Evolutionary conservation across 2,329 filamentous ascomycete species (phyloP).

Genomic region (Cladophialophora exuberans): DNA sequence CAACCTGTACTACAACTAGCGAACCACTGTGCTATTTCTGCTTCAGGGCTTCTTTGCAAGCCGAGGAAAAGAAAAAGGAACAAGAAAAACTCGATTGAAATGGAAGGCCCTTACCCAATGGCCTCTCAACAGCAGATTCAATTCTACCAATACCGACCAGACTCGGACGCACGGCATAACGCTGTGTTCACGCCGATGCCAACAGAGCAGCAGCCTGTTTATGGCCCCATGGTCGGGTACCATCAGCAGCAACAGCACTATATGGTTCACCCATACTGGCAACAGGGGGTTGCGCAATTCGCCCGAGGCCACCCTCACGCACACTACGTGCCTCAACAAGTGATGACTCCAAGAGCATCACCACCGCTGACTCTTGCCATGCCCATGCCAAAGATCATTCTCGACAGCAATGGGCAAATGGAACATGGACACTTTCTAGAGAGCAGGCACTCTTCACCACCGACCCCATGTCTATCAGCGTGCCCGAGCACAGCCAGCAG

Average conservation of each 20-base stretch:
- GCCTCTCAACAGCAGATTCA: conserved; percentile 53
- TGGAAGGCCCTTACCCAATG: conserved; percentile 32
- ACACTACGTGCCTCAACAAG: conserved; percentile 43
- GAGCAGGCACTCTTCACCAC: conserved; percentile 67
- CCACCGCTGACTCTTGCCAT: conserved; percentile 75
- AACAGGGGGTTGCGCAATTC: conserved; percentile 43
- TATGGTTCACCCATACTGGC: conserved; percentile 44
- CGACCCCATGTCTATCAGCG: conserved; percentile 84
- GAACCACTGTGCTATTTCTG: background rate
- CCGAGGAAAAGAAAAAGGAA: conserved; percentile 7
- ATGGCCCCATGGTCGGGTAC: conserved; percentile 43
- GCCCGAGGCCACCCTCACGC: conserved; percentile 53
- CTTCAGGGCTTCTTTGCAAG: conserved; percentile 12
- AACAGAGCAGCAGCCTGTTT: conserved; percentile 54
- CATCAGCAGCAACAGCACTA: conserved; percentile 38
- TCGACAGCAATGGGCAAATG: conserved; percentile 31
- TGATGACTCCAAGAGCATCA: conserved; percentile 74
- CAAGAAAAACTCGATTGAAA: conserved; percentile 15
- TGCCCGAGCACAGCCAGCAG: conserved; percentile 85
- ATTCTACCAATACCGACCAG: conserved; percentile 87
- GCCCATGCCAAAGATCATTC: conserved; percentile 53
- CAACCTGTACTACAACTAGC: conserved; percentile 26
- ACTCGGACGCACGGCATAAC: conserved; percentile 73
- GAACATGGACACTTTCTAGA: conserved; percentile 33
- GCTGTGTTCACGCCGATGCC: conserved; percentile 73